Percentiles rank a stretch among this genome's conserved stretches.
Evolutionary conservation across 108 stramenopile genomes (phyloP).

Genomic region (Skeletonema marinoi): DNA sequence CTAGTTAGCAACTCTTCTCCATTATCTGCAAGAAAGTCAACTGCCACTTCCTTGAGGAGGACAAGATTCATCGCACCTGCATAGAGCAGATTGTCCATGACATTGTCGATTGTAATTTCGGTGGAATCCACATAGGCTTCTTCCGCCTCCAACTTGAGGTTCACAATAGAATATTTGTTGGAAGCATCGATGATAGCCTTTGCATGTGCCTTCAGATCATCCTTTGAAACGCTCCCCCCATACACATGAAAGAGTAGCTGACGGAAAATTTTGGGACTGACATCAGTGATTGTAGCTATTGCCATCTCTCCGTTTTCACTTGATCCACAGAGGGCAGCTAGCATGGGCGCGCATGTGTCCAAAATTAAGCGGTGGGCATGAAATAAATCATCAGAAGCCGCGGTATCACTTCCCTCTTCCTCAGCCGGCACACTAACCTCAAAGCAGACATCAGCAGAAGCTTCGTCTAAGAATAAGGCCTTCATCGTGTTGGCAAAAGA

Average conservation of each 20-base stretch:
- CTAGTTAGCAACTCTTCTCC: neutral
- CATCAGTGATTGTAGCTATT: neutral
- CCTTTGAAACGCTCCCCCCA: constrained; percentile 1
- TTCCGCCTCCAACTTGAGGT: constrained; percentile 19
- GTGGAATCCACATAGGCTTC: neutral
- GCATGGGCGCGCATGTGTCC: neutral
- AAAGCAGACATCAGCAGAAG: neutral
- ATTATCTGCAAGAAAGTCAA: constrained; percentile 16
- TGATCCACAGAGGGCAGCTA: neutral
- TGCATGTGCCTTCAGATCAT: constrained; percentile 3
- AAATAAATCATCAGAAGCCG: constrained; percentile 12
- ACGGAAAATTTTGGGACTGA: neutral
- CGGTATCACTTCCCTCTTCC: constrained; percentile 36
- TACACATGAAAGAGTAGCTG: constrained; percentile 4
- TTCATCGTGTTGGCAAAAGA: neutral
- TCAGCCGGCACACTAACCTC: neutral
- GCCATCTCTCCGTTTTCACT: neutral
- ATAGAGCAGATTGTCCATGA: constrained; percentile 7
- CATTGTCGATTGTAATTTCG: neutral
- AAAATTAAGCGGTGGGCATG: neutral
- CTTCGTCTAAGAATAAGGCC: neutral
- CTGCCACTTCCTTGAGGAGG: constrained; percentile 6
- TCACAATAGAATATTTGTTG: constrained; percentile 6
- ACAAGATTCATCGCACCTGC: constrained; percentile 1
- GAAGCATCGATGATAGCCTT: constrained; percentile 16